Evolutionary conservation across 2,329 filamentous ascomycete species (phyloP).

Genomic region (Emmonsiellopsis sp.): DNA sequence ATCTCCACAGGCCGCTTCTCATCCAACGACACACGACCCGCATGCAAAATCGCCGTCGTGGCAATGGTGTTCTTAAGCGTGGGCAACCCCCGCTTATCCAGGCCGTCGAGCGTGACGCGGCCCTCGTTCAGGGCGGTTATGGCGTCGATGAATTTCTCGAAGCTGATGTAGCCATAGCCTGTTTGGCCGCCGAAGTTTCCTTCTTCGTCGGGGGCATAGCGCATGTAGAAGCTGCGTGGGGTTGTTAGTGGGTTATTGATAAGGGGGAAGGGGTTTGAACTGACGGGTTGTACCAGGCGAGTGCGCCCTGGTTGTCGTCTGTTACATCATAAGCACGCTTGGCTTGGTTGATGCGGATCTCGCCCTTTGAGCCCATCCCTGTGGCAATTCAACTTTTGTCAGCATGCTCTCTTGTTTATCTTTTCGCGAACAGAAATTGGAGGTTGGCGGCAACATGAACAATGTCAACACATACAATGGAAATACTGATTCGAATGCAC

Average conservation of each 20-base stretch:
- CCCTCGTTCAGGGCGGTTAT: constrained; percentile 70
- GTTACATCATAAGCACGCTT: constrained; percentile 92
- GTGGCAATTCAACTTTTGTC: background rate
- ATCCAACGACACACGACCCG: constrained; percentile 74
- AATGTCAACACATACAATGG: constrained; percentile 48
- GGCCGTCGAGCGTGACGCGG: constrained; percentile 58
- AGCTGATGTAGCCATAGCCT: constrained; percentile 86
- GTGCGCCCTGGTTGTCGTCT: constrained; percentile 56
- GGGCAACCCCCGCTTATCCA: constrained; percentile 72
- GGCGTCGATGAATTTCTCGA: constrained; percentile 92
- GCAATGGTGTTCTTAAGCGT: constrained; percentile 83
- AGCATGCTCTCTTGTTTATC: background rate
- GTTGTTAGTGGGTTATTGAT: background rate
- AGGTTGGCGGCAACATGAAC: background rate
- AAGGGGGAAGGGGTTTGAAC: constrained; percentile 16
- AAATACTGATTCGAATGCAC: constrained; percentile 98
- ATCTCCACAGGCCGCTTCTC: constrained; percentile 71
- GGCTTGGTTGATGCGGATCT: constrained; percentile 84
- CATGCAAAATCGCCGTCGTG: constrained; percentile 84
- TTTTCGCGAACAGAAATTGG: background rate
- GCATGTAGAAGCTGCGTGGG: constrained; percentile 66
- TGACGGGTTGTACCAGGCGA: constrained; percentile 80
- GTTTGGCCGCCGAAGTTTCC: constrained; percentile 88
- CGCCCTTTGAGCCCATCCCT: constrained; percentile 70
- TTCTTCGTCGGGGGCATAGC: constrained; percentile 86